Base-by-base conservation (phyloP, 306 rosid species). In the Dalbergia oliveri region DNA sequence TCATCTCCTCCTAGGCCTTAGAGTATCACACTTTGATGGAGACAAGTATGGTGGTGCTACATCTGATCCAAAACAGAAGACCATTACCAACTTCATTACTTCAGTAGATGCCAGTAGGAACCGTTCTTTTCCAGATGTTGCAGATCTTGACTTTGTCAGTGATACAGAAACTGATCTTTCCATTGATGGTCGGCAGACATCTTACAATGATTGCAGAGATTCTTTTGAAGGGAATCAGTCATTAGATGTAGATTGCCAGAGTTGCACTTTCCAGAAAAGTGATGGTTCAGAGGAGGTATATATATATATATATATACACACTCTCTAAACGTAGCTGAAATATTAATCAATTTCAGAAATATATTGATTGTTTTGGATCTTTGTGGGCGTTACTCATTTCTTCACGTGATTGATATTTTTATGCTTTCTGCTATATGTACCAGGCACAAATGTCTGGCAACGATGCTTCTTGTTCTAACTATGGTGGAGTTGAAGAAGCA, bases 21-120 rank as follows among this genome's bases (percentile, higher is more conserved):
- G 97, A 49, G 76, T 93, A 79, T 93, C 99, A 37, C 97, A 93
- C 31, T 89, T 95, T 65, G 84, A 81, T 80, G 91, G 84, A 82
- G 91, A 88, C 43, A 83, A 77, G 82, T 76, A n/a, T 67, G 86
- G 31, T 67, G 86, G 81, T 77, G 80, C 80, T 79, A 69, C 81
- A 51, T 75, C 83, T 66, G 97, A 93, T 85, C 94, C 93, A 18
- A 84, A 87, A 41, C 99, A 95, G 84, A 91, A 82, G 86, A 69
- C 94, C 58, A 90, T 95, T 49, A 90, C 91, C 23, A 66, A 84
- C 74, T 95, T 91, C 85, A 82, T 95, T 62, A 47, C 89, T 62
- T 73, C 86, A 11, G 87, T 85, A 76, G 95, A 86, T 78, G 58
- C 83, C 75, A 67, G 74, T 39, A 85, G 84, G 84, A 84, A 83